A percentile compares a stretch with the other conserved stretches of the same genome.
Conservation (phyloP, 1,284 basidiomycete species). For the Melampsora occidentalis region DNA sequence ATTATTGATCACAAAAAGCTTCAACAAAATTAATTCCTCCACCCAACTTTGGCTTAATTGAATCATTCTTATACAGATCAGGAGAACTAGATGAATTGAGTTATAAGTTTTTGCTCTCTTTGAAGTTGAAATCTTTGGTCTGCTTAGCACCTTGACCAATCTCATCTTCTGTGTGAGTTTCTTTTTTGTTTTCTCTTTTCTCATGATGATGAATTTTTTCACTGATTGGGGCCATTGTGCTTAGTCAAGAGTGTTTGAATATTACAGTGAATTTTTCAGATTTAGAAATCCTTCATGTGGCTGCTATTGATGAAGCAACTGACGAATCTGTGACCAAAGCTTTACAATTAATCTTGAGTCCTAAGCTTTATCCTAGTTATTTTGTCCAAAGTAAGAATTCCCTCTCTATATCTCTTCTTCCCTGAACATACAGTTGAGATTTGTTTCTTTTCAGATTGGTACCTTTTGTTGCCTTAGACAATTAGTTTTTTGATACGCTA, state of each 20-base stretch:
- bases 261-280: constrained; percentile 11
- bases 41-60: constrained; percentile 35
- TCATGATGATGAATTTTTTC: neutral
- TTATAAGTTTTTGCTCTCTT: constrained; percentile 8
- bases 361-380: constrained; percentile 23
- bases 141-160: constrained; percentile 30
- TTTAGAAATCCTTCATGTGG: constrained; percentile 28
- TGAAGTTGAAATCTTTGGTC: constrained; percentile 18
- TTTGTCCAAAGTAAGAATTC: too few species aligned
- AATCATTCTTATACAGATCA: constrained; percentile 10
- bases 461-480: neutral
- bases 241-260: constrained; percentile 20
- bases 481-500: neutral
- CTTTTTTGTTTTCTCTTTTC: neutral
- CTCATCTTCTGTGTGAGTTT: constrained; percentile 9
- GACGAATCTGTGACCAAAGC: constrained; percentile 32
- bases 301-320: constrained; percentile 25
- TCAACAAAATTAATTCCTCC: constrained; percentile 22
- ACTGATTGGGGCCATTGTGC: neutral
- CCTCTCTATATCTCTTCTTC: too few species aligned
- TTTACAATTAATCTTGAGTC: constrained; percentile 21
- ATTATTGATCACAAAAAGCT: constrained; percentile 12
- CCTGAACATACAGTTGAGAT: too few species aligned
- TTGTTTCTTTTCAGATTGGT: too few species aligned
- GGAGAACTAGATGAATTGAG: constrained; percentile 30